phyloP scores from a whole-genome alignment of 2,329 filamentous ascomycete species.

The Boeremia lycopersici region DNA sequence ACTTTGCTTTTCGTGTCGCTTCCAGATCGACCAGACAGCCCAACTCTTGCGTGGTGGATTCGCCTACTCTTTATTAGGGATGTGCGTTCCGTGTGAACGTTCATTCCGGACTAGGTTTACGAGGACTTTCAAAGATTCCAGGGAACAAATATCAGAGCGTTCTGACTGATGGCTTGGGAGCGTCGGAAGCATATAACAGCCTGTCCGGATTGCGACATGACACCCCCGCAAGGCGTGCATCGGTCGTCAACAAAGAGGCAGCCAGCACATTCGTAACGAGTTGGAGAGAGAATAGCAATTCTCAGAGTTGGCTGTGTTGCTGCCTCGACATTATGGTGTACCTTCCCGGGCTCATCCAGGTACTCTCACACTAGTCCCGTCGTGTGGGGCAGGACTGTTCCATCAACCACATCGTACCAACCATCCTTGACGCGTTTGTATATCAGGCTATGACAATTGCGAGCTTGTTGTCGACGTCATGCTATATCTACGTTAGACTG shows the following conservation, averaged over 20 bases:
- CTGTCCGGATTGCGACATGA: constrained; percentile 2
- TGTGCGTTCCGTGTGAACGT: background rate
- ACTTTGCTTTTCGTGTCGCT: background rate
- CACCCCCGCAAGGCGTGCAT: constrained; percentile 5
- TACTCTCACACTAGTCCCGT: constrained; percentile 10
- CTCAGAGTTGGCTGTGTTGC: background rate
- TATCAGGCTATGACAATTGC: constrained; percentile 2
- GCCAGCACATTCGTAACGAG: too few relatives aligned
- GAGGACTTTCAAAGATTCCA: too few relatives aligned
- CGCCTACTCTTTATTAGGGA: too few relatives aligned
- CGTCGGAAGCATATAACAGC: background rate
- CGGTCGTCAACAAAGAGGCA: background rate
- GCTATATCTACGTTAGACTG: too few relatives aligned
- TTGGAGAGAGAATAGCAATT: background rate
- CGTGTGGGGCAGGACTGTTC: background rate
- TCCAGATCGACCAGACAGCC: background rate
- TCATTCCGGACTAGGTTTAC: too few relatives aligned
- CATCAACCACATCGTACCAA: constrained; percentile 2
- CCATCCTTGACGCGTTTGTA: background rate
- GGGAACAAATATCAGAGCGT: too few relatives aligned
- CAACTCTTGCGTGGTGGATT: background rate
- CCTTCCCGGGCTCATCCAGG: background rate
- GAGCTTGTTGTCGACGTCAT: too few relatives aligned
- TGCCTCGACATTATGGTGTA: constrained; percentile 2
- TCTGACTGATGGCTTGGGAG: too few relatives aligned